Evolutionary conservation across 1,284 basidiomycete species (phyloP).

Genomic region (Moesziomyces parantarcticus): DNA sequence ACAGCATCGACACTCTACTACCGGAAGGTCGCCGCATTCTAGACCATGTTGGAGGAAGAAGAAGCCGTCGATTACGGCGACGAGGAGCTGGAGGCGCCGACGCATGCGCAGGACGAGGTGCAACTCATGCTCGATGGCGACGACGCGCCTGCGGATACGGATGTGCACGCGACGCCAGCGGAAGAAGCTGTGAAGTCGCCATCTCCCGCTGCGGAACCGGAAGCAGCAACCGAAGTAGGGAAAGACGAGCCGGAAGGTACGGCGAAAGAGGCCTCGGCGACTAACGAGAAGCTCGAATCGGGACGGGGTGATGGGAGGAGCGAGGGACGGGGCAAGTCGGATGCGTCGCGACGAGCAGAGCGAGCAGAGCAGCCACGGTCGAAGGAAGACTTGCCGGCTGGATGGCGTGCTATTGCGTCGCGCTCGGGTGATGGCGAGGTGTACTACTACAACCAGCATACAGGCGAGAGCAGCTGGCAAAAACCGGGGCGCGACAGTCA

Average conservation of each 20-base stretch:
- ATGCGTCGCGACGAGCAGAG: background rate
- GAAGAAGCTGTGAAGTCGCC: background rate
- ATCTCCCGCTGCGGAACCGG: background rate
- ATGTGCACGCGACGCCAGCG: background rate
- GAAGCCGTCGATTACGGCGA: conserved; percentile 50
- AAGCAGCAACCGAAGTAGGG: background rate
- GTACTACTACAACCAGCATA: conserved; percentile 46
- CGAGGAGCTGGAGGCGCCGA: conserved; percentile 31
- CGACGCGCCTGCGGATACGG: background rate
- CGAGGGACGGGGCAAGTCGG: background rate
- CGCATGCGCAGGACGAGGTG: conserved; percentile 29
- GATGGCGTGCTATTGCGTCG: conserved; percentile 34
- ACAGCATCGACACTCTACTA: too few relatives aligned
- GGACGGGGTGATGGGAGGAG: too few relatives aligned
- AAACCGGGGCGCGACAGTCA: too few relatives aligned
- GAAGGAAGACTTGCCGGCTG: conserved; percentile 11
- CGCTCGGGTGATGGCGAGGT: conserved; percentile 32
- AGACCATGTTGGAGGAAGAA: conserved; percentile 49
- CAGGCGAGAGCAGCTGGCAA: conserved; percentile 42
- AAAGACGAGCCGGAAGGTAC: too few relatives aligned
- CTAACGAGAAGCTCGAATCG: too few relatives aligned
- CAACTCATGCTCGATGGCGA: conserved; percentile 29
- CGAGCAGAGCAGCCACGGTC: too few relatives aligned
- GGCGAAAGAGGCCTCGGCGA: too few relatives aligned
- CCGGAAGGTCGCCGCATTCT: too few relatives aligned